A percentile compares a stretch with the other conserved stretches of the same genome.
phyloP scores from a whole-genome alignment of 2,329 filamentous ascomycete species.

The Emericellopsis atlantica region DNA sequence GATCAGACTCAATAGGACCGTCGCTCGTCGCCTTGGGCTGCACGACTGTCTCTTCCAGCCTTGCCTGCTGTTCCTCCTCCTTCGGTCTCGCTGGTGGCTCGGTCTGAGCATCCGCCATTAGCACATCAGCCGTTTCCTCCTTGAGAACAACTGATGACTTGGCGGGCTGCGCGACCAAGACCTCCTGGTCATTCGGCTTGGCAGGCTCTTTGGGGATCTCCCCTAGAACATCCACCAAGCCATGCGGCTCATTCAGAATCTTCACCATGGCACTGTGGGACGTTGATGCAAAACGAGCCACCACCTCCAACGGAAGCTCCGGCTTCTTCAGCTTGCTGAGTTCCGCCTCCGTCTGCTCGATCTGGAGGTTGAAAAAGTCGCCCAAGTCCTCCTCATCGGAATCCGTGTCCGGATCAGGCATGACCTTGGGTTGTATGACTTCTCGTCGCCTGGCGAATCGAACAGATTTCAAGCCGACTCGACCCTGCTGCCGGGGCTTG shows the following conservation, averaged over 20 bases:
- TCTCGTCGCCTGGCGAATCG: slow-evolving; percentile 27
- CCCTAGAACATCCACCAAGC: slow-evolving; percentile 25
- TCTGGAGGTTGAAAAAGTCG: slow-evolving; percentile 40
- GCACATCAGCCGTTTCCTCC: neutral
- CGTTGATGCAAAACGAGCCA: slow-evolving; percentile 32
- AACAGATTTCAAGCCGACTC: slow-evolving; percentile 16
- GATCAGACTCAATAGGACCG: neutral
- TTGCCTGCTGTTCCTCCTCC: slow-evolving; percentile 5
- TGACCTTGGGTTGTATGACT: slow-evolving; percentile 6
- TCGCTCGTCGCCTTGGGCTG: neutral
- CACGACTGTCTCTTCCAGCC: neutral
- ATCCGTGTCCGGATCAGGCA: slow-evolving; percentile 21
- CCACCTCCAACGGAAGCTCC: slow-evolving; percentile 24
- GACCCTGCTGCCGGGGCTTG: slow-evolving; percentile 6
- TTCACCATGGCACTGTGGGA: slow-evolving; percentile 35
- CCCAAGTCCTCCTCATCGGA: slow-evolving; percentile 48
- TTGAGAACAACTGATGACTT: neutral
- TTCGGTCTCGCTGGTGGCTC: neutral
- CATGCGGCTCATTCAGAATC: slow-evolving; percentile 31
- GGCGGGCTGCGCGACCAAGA: neutral
- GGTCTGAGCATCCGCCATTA: neutral
- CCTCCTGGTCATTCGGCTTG: neutral
- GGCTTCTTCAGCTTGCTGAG: slow-evolving; percentile 31
- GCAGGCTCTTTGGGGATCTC: neutral
- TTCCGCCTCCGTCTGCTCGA: slow-evolving; percentile 35